Base-by-base conservation (phyloP, 2,329 filamentous ascomycete species). In the Alternaria metachromatica region DNA sequence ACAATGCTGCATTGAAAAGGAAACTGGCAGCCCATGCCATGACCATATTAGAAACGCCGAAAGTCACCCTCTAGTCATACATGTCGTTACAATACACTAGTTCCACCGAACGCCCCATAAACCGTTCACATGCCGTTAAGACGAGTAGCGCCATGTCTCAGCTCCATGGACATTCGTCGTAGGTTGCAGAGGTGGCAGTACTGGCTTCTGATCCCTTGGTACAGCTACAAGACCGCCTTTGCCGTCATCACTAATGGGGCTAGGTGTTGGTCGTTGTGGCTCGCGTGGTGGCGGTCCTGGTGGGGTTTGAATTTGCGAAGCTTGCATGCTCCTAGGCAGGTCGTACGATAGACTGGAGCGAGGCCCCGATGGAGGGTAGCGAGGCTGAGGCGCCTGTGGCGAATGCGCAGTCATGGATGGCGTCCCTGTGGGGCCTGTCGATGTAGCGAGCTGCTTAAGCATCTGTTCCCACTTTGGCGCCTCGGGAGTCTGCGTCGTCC, bases 391-490 rank as follows among this genome's bases (percentile, higher is more conserved):
- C 20, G 65, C 60, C 13, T 72, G 66, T 33, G 63, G n/a, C 20
- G 65, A 43, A 20, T 48, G 46, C 9, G 60, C 57, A 12, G 66
- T 20, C 3, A 57, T n/a, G 8, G 67, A 46, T n/a, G 66, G 58
- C 48, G 59, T 49, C 10, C 58, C 25, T 44, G 64, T 53, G 23
- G 64, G 33, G 6, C 70, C 68, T 10, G 69, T 65, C 3, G 74
- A 66, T 6, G 71, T 72, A 21, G 69, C 68, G 5, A 79, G 66
- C 43, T 77, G 72, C 58, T 78, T 77, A 26, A 79, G 66, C 75
- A 76, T 77, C 37, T 72, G 70, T 48, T 80, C 76, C 74, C 76
- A 79, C 43, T 75, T 77, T 5, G 72, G 72, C 26, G 71, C 64
- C 30, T 65, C 70, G 9, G 68, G 50, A 4, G 72, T 64, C 20